A percentile compares a stretch with the other conserved stretches of the same genome.
Conservation (phyloP, 306 rosid genomes). For the Arachis hypogaea region DNA sequence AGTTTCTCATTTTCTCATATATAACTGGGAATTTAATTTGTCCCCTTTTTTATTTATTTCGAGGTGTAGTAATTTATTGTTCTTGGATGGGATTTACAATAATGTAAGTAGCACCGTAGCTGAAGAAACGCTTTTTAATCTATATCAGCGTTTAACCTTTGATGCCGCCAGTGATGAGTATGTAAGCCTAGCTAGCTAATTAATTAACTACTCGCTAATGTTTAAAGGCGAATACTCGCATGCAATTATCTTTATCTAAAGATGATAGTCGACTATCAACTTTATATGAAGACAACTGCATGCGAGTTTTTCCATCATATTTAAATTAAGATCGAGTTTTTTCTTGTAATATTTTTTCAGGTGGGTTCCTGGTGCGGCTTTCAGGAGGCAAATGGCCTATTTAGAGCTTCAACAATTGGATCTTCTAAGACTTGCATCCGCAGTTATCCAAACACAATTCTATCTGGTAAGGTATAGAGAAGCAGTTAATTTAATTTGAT, state of each 20-base stretch:
- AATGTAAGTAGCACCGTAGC: conserved; percentile 44
- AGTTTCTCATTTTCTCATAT: too few species aligned
- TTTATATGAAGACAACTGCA: too few species aligned
- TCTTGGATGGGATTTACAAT: conserved; percentile 63
- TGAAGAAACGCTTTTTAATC: conserved; percentile 53
- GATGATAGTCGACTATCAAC: too few species aligned
- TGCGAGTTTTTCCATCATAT: too few species aligned
- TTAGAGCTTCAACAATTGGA: conserved; percentile 62
- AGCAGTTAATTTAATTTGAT: too few species aligned
- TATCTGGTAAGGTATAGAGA: conserved; percentile 45
- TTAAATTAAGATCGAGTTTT: too few species aligned
- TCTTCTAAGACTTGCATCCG: conserved; percentile 56
- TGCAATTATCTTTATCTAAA: too few species aligned
- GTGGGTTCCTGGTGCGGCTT: conserved; percentile 75
- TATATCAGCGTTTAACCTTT: conserved; percentile 47
- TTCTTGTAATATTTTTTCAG: conserved; percentile 30
- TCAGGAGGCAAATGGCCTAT: conserved; percentile 49
- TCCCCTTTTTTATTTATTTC: too few species aligned
- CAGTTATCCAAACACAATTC: conserved; percentile 59
- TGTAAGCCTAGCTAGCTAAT: conserved; percentile 43
- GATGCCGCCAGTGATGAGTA: conserved; percentile 64
- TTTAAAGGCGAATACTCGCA: too few species aligned
- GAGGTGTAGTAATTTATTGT: conserved; percentile 32
- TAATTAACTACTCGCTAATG: too few species aligned
- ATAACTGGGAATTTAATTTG: too few species aligned